phyloP scores from a whole-genome alignment of 805 yeast species.

The Candida glaebosa region DNA sequence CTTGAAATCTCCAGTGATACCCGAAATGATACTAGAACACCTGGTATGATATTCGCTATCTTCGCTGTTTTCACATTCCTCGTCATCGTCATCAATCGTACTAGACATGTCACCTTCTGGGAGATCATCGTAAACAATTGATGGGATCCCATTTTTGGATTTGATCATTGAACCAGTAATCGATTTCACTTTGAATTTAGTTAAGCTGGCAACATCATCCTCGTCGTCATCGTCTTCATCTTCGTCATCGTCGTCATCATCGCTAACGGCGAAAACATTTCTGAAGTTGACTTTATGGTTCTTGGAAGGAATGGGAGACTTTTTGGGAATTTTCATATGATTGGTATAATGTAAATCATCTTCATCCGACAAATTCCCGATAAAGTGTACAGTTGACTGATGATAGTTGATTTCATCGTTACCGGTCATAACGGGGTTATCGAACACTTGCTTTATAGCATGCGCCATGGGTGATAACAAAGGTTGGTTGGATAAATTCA shows the following conservation, averaged over 20 bases:
- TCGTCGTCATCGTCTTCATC: conserved; percentile 19
- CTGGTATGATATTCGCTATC: conserved; percentile 30
- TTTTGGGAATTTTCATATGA: conserved; percentile 9
- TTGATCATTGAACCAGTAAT: conserved; percentile 6
- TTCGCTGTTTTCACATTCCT: conserved; percentile 9
- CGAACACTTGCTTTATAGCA: conserved; percentile 41
- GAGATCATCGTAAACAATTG: conserved; percentile 10
- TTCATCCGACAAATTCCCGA: conserved; percentile 15
- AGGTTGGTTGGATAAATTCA: conserved; percentile 11
- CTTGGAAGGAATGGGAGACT: conserved; percentile 2
- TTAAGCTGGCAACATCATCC: conserved; percentile 23
- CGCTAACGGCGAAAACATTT: conserved; percentile 1
- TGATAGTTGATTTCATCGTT: conserved; percentile 7
- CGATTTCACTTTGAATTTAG: background rate
- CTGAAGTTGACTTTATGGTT: background rate
- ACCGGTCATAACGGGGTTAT: conserved; percentile 40
- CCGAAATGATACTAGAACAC: conserved; percentile 37
- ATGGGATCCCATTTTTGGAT: conserved; percentile 2
- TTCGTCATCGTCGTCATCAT: conserved; percentile 15
- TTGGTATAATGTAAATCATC: background rate
- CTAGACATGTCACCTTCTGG: conserved; percentile 17
- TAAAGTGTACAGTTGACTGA: conserved; percentile 19
- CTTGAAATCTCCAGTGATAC: conserved; percentile 37
- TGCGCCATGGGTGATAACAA: conserved; percentile 33
- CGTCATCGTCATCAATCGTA: conserved; percentile 14